These are phyloP conservation scores for Phascolomyces articulosus DNA, from an alignment of 371 early-diverging fungal genomes.

Conservation along the genomic window DNA sequence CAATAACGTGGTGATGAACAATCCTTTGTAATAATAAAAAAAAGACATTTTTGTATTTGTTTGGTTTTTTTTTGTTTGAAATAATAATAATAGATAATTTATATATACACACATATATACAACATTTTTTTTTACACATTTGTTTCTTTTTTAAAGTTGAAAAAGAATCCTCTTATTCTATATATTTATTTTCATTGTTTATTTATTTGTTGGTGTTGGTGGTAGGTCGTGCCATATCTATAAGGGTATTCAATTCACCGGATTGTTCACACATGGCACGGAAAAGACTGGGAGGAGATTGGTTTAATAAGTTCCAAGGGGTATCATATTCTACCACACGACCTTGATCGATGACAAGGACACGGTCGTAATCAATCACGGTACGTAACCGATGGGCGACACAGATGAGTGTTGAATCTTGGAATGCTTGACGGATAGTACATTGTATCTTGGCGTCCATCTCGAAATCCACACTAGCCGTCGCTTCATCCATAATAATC, in stretches of 20 bases:
- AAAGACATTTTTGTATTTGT: background rate
- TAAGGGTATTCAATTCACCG: background rate
- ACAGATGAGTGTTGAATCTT: conserved; percentile 43
- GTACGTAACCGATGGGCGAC: conserved; percentile 71
- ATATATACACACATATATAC: too few species aligned
- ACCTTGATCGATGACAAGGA: conserved; percentile 80
- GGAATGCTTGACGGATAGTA: conserved; percentile 63
- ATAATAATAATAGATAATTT: too few species aligned
- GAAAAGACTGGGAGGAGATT: background rate
- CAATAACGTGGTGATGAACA: background rate
- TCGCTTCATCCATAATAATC: conserved; percentile 58
- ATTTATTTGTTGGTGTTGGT: background rate
- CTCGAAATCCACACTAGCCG: conserved; percentile 66
- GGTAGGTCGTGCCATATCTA: background rate
- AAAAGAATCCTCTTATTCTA: too few species aligned
- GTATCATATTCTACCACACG: conserved; percentile 68
- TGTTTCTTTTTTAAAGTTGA: too few species aligned
- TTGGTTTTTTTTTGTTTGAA: background rate
- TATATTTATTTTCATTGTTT: background rate
- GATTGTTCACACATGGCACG: conserved; percentile 14
- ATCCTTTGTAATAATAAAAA: conserved; percentile 4
- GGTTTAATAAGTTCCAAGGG: background rate
- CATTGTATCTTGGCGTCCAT: conserved; percentile 57
- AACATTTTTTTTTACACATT: too few species aligned
- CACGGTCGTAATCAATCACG: conserved; percentile 76